Conservation (phyloP, 352 stramenopile species). For the Phytophthora uliginosa region DNA sequence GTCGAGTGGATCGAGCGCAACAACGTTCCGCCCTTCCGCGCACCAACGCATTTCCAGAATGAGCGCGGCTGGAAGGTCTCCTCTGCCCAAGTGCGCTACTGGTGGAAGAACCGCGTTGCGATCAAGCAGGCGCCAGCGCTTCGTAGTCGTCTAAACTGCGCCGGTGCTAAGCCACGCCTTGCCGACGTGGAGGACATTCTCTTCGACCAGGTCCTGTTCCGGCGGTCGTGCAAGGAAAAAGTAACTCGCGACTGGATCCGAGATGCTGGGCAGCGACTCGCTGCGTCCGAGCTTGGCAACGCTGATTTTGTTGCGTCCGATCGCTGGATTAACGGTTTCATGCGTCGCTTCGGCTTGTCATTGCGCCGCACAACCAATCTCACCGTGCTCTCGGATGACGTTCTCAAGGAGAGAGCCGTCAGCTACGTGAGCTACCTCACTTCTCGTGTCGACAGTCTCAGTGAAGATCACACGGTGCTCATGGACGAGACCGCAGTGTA, state of each 20-base stretch:
- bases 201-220: constrained; percentile 6
- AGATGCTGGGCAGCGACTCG: not conserved
- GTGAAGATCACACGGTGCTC: not conserved
- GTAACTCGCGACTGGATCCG: not conserved
- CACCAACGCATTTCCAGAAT: not conserved
- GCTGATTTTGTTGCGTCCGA: not conserved
- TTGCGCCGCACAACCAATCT: not conserved
- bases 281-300: not conserved
- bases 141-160: constrained; percentile 3
- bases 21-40: not conserved
- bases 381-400: not conserved
- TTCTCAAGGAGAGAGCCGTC: not conserved
- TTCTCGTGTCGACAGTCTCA: not conserved
- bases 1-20: not conserved
- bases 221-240: not conserved
- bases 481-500: constrained; percentile 14
- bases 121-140: not conserved
- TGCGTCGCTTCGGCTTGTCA: not conserved
- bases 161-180: constrained; percentile 2
- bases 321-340: not conserved
- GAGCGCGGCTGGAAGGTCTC: constrained; percentile 4
- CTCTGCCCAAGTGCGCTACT: not conserved
- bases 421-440: not conserved
- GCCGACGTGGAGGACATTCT: constrained; percentile 8
- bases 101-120: not conserved